Percentiles rank a stretch among this genome's conserved stretches.
phyloP scores from a whole-genome alignment of 1,139 yeast genomes.

The Lodderomyces elongisporus region DNA sequence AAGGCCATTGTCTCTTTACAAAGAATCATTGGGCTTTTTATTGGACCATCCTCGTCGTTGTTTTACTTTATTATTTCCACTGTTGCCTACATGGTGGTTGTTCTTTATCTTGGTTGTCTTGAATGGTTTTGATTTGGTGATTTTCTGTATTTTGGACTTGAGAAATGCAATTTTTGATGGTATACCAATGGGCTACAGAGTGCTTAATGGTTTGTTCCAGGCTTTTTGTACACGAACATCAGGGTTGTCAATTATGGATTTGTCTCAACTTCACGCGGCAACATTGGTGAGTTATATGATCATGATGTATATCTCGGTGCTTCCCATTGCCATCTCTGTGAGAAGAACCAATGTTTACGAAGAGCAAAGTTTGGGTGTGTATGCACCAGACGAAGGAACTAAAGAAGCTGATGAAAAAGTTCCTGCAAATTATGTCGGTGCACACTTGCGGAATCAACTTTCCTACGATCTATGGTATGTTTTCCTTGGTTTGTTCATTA shows the following conservation, averaged over 20 bases:
- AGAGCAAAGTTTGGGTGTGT: constrained; percentile 89
- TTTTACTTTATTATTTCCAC: constrained; percentile 85
- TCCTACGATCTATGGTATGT: constrained; percentile 95
- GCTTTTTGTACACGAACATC: constrained; percentile 94
- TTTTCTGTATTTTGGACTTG: constrained; percentile 76
- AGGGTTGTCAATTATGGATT: constrained; percentile 71
- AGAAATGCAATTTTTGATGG: constrained; percentile 42
- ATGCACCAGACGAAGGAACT: constrained; percentile 35
- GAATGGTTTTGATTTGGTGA: constrained; percentile 71
- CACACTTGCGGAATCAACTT: constrained; percentile 86
- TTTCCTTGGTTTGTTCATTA: constrained; percentile 76
- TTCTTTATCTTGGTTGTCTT: constrained; percentile 64
- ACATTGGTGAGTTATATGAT: constrained; percentile 90
- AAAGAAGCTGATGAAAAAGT: constrained; percentile 30
- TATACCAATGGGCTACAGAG: constrained; percentile 61
- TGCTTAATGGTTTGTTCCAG: constrained; percentile 81
- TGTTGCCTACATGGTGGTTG: constrained; percentile 95
- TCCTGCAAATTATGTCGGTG: constrained; percentile 65
- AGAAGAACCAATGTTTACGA: constrained; percentile 97
- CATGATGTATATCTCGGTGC: constrained; percentile 97
- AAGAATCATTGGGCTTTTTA: constrained; percentile 79
- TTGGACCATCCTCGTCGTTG: constrained; percentile 97
- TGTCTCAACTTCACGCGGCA: constrained; percentile 75
- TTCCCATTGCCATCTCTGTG: constrained; percentile 93
- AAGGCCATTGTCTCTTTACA: constrained; percentile 57